These are phyloP conservation scores for Nakazawaea molendinolei DNA, from an alignment of 805 yeast species.

Conservation along the genomic window DNA sequence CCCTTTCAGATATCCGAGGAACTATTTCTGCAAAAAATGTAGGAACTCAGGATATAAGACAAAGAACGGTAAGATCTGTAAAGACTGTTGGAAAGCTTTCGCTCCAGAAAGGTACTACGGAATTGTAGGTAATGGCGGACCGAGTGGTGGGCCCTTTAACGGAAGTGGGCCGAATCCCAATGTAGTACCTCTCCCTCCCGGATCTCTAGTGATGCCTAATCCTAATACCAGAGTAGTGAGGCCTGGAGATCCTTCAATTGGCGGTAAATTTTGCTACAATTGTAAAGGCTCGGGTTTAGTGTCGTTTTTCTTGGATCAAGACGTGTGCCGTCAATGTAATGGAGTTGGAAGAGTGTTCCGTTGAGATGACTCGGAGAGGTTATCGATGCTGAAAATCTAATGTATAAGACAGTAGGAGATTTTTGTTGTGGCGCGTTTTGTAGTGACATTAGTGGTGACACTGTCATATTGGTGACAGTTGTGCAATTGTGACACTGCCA, in stretches of 20 bases:
- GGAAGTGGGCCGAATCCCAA: slow-evolving; percentile 16
- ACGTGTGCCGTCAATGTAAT: slow-evolving; percentile 54
- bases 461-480: too few species aligned
- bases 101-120: slow-evolving; percentile 25
- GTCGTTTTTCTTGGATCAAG: slow-evolving; percentile 51
- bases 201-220: slow-evolving; percentile 4
- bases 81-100: slow-evolving; percentile 62
- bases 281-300: slow-evolving; percentile 63
- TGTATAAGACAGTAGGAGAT: too few species aligned
- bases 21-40: slow-evolving; percentile 62
- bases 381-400: too few species aligned
- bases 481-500: too few species aligned
- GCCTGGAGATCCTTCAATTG: slow-evolving; percentile 77
- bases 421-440: too few species aligned
- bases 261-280: slow-evolving; percentile 67
- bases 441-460: too few species aligned
- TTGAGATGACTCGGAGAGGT: background rate
- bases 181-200: slow-evolving; percentile 16
- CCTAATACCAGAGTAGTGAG: slow-evolving; percentile 41
- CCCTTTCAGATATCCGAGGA: slow-evolving; percentile 63
- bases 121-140: slow-evolving; percentile 12
- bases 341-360: slow-evolving; percentile 55
- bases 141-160: slow-evolving; percentile 15
- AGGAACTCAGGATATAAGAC: slow-evolving; percentile 61
- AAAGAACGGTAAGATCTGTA: slow-evolving; percentile 60